Base-by-base conservation (phyloP, 257 asterid genomes). In the Anisodus tanguticus region DNA sequence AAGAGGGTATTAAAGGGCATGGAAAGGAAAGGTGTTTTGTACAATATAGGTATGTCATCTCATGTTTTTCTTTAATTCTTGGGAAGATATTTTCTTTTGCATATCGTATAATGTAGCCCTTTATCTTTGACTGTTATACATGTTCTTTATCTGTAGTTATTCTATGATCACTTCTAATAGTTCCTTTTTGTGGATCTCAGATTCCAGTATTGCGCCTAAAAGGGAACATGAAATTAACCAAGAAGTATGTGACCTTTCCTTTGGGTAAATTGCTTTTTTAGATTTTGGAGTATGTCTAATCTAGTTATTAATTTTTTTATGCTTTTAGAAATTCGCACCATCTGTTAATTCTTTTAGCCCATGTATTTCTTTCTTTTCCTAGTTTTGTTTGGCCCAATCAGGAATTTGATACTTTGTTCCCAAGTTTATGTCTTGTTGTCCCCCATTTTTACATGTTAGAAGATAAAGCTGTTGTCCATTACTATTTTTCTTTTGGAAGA, bases 1-100 rank as follows among this genome's bases (percentile, higher is more conserved):
- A 91, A 90, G 91, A 90, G 86, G 83, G 74, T 91, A 49, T 88
- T 87, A 86, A 93, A 89, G 87, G 77, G 80, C 87, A 67, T 91
- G 89, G 86, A 82, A 83, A 84, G 89, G 90, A 93, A 88, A 84
- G 91, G 88, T 77, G 85, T 87, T 88, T 90, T 93, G 86, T 84
- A 85, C 87, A 70, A 77, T 85, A 91, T 88, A 83, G 98, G 98
- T 95, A 91, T 47, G 84, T 63, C 63, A 53, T 66, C 60, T 81
- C 53, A 43, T 45, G 37, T 66, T 5, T 19, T 81, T 63, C 57
- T 51, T 45, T 45, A 31, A 49, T 47, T 45, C 77, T 60, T 9
- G 17, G 47, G 49, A 43, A 45, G 60, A 22, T 43, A 11, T 76
- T 19, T 9, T 31, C 76, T 62, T 26, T 51, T 63, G 47, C 26